phyloP scores from a whole-genome alignment of 2,329 filamentous ascomycete genomes.

The Calonectria pseudoturangicola region DNA sequence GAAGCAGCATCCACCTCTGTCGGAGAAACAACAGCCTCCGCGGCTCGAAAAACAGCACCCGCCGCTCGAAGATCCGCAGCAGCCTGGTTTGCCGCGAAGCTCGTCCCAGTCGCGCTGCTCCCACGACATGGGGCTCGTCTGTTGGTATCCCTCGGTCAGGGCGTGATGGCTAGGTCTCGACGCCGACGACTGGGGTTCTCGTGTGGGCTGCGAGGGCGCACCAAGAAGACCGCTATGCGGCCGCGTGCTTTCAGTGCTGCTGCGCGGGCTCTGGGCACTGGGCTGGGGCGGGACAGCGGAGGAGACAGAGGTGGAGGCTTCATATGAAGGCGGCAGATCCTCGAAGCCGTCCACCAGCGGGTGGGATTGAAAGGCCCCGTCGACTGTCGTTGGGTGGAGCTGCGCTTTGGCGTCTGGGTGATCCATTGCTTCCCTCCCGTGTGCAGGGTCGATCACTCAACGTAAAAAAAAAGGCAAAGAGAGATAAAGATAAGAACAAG shows the following conservation, averaged over 20 bases:
- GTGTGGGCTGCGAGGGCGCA: not conserved
- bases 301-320: constrained; percentile 29
- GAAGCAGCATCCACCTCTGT: constrained; percentile 36
- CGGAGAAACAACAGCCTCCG: constrained; percentile 35
- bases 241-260: constrained; percentile 32
- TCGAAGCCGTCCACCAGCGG: constrained; percentile 28
- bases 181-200: not conserved
- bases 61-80: constrained; percentile 38
- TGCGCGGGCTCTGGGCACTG: constrained; percentile 14
- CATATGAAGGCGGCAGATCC: constrained; percentile 37
- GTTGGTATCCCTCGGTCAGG: constrained; percentile 19
- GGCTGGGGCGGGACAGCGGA: constrained; percentile 6
- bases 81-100: constrained; percentile 27
- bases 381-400: not conserved
- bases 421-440: constrained; percentile 16
- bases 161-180: not conserved
- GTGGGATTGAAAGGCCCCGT: constrained; percentile 1
- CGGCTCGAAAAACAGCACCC: constrained; percentile 39
- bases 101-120: constrained; percentile 30
- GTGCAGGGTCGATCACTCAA: not conserved
- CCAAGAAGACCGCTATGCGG: constrained; percentile 27
- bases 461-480: constrained; percentile 10
- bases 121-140: constrained; percentile 36
- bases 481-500: constrained; percentile 30
- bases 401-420: constrained; percentile 23